Evolutionary conservation across 345 rosid species (phyloP), one percentile per base, ranked within the genome.

Genomic region (Physaria fendleri): DNA sequence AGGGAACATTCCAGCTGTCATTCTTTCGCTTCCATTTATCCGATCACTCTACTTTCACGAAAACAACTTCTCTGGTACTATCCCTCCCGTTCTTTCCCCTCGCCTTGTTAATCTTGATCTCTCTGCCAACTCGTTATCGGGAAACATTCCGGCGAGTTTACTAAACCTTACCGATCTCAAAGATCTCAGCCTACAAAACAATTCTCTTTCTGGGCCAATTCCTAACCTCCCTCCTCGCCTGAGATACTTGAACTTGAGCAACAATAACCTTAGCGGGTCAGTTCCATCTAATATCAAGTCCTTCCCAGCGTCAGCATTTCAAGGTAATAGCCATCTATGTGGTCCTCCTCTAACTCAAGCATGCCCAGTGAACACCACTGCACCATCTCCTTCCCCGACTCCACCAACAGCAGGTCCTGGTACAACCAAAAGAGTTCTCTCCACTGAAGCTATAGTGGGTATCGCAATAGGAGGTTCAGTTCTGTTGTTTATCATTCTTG

Each of bases 21-120:
- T 89, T 51, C 77, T 87, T 49, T 87, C 84, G 21, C 82, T 87
- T 62, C 95, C 95, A 58, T 85, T 83, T 4, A 82, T 93, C 68
- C 81, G 65, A 9, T 75, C 58, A 17, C 8, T 87, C 32, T 83
- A 66, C 76, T 91, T 93, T 67, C 97, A 93, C 41, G 63, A 71
- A 32, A 93, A 93, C 80, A 83, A 83, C 74, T 77, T 93, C 56
- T 87, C 99, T 8, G 91, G 95, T 8, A 43, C 63, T 22, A 78
- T 93, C 28, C 95, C 97, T 29, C 69, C 79, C 5, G 55, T 71
- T 9, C 71, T 81, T 41, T 74, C 97, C 24, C 66, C 54, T 4
- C 76, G 73, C 60, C 81, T 89, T 62, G 49, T 54, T 32, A 78
- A 75, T 50, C 79, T 89, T 47, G 97, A 89, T 73, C 83, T 93